Base-by-base conservation (phyloP, 2,329 filamentous ascomycete genomes). In the Annulohypoxylon truncatum region DNA sequence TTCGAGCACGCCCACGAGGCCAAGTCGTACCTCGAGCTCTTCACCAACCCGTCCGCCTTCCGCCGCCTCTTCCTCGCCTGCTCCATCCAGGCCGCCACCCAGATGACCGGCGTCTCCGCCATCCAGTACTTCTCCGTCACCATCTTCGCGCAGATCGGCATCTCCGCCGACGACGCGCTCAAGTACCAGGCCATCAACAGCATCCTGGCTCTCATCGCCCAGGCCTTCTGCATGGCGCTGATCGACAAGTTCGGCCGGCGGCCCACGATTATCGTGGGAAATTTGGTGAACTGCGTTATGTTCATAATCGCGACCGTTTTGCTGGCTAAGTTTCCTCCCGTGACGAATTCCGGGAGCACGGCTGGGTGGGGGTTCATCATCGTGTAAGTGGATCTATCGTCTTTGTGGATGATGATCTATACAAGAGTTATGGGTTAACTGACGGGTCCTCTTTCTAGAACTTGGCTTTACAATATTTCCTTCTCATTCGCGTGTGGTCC, bases 381-480 rank as follows among this genome's bases (percentile, higher is more conserved):
- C 60, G 85, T 89, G 72, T 77, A 73, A 71, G 74, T 69, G 12
- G 3, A 20, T 12, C 4, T 8, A 31, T 9, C 8, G 29, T 31
- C 9, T 35, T 4, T 4, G 26, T 28, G 10, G 9, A 26, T 6
- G 12, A 28, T 26, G 7, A n/a, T 8, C 35, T 33, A 15, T 40
- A n/a, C 15, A 10, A n/a, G n/a, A 29, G 26, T 51, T 10, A 20
- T 2, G 42, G 42, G 31, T n/a, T 57, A n/a, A 59, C 55, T 58
- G 29, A 68, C 24, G 4, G 18, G 12, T 13, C 9, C 35, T n/a
- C 18, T 20, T 10, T 9, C 66, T 42, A 84, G 87, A 72, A 94
- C 91, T 0, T 94, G 92, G 92, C 76, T 92, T 1, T 94, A 92
- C 83, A 94, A 94, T 79, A 91, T 93, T 80, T 90, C 84, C 42